Evolutionary conservation across 2,329 filamentous ascomycete species (phyloP).

Genomic region (Amauroascus niger): DNA sequence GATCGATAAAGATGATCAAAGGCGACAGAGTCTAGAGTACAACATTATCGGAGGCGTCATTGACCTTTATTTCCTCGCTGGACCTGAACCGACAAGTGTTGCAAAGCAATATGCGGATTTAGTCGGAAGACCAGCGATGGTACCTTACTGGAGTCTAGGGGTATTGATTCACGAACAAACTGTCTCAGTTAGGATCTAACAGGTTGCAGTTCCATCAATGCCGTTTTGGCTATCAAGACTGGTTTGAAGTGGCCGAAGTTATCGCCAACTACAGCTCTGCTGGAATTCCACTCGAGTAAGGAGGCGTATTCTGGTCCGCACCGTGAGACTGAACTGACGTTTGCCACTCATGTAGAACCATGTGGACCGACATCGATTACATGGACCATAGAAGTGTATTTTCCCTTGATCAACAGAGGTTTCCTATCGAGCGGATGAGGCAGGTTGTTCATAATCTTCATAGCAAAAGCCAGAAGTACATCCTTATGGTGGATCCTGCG

Average conservation of each 20-base stretch:
- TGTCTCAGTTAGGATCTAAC: neutral
- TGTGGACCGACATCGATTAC: slow-evolving; percentile 42
- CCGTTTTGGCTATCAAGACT: slow-evolving; percentile 70
- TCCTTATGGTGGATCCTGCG: slow-evolving; percentile 53
- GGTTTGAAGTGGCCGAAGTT: slow-evolving; percentile 54
- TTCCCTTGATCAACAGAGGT: slow-evolving; percentile 46
- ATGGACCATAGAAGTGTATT: slow-evolving; percentile 55
- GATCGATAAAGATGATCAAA: neutral
- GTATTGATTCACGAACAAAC: neutral
- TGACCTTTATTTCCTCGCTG: slow-evolving; percentile 1
- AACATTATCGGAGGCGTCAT: neutral
- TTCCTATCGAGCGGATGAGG: slow-evolving; percentile 41
- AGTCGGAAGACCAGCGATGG: neutral
- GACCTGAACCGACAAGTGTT: neutral
- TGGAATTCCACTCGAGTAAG: slow-evolving; percentile 49
- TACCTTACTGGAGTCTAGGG: slow-evolving; percentile 1
- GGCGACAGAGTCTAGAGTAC: neutral
- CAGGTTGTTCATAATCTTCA: slow-evolving; percentile 47
- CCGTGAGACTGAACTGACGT: neutral
- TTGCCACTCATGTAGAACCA: neutral
- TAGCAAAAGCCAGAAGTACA: slow-evolving; percentile 47
- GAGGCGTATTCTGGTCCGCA: slow-evolving; percentile 1
- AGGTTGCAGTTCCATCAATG: slow-evolving; percentile 61
- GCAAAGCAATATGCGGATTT: slow-evolving; percentile 1
- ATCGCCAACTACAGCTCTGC: slow-evolving; percentile 46